These are phyloP conservation scores for Rhododendron ferrugineum DNA, from an alignment of 148 eudicot species.

Conservation along the genomic window DNA sequence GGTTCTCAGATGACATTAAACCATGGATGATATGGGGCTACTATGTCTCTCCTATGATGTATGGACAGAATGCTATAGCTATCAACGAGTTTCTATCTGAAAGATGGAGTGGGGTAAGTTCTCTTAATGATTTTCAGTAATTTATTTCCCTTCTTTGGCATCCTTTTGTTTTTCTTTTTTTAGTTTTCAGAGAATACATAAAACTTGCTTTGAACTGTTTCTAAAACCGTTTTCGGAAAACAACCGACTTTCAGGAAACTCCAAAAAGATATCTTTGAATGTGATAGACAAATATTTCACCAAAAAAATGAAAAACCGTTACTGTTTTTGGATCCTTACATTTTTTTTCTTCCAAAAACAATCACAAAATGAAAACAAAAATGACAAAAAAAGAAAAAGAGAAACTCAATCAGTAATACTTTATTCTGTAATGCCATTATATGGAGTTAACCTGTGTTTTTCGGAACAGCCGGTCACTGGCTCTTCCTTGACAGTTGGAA, in stretches of 20 bases:
- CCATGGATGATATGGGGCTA: constrained; percentile 44
- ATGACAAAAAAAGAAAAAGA: not conserved
- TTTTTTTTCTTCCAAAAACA: not conserved
- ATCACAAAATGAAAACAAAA: not conserved
- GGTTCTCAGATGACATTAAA: constrained; percentile 24
- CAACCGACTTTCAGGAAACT: not conserved
- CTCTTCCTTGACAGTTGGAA: constrained; percentile 27
- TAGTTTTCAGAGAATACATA: not conserved
- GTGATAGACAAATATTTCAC: not conserved
- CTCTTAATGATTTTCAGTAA: not conserved
- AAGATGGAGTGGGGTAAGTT: constrained; percentile 36
- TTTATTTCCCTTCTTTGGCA: not conserved
- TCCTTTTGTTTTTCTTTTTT: not conserved
- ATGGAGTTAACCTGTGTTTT: not conserved
- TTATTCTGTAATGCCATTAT: not conserved
- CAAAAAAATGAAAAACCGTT: not conserved
- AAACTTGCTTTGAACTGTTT: not conserved
- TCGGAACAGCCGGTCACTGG: constrained; percentile 14
- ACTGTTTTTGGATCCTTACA: not conserved
- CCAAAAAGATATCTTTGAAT: not conserved
- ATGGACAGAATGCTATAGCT: constrained; percentile 40
- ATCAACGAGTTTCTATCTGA: constrained; percentile 33
- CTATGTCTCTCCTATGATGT: constrained; percentile 43
- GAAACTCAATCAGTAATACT: not conserved
- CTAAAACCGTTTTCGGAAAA: not conserved